These are phyloP conservation scores for Aspergillus glaucus DNA, from an alignment of 2,329 filamentous ascomycete genomes.

Conservation along the genomic window DNA sequence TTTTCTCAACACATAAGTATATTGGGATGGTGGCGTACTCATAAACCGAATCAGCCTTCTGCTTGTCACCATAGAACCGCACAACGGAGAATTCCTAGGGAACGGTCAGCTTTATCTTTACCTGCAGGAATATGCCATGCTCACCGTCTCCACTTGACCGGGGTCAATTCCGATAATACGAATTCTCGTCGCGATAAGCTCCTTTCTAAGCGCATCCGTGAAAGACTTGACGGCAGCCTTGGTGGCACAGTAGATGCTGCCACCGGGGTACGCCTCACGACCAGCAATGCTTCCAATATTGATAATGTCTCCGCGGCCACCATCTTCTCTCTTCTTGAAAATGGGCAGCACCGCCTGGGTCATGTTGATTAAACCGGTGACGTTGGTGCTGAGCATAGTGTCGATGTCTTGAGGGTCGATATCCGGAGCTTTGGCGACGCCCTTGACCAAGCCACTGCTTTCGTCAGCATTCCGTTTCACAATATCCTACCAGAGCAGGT, in stretches of 20 bases:
- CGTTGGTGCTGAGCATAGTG: conserved; percentile 87
- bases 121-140: conserved; percentile 10
- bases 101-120: conserved; percentile 1
- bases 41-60: conserved; percentile 85
- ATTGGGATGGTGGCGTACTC: conserved; percentile 41
- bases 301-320: conserved; percentile 85
- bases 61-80: conserved; percentile 79
- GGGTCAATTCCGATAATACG: conserved; percentile 84
- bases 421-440: conserved; percentile 75
- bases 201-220: conserved; percentile 73
- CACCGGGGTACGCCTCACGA: conserved; percentile 75
- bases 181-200: conserved; percentile 73
- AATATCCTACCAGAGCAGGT: background rate
- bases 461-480: conserved; percentile 5
- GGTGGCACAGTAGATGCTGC: conserved; percentile 86
- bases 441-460: conserved; percentile 75
- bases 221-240: conserved; percentile 85
- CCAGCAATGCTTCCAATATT: conserved; percentile 93
- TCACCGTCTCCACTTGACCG: conserved; percentile 81
- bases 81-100: conserved; percentile 76
- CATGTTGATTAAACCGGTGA: conserved; percentile 92
- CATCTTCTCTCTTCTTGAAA: conserved; percentile 63
- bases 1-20: background rate
- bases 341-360: conserved; percentile 83
- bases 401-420: conserved; percentile 78